Percentiles rank a stretch among this genome's conserved stretches.
phyloP scores from a whole-genome alignment of 805 yeast genomes.

The Candida namnaoensis region DNA sequence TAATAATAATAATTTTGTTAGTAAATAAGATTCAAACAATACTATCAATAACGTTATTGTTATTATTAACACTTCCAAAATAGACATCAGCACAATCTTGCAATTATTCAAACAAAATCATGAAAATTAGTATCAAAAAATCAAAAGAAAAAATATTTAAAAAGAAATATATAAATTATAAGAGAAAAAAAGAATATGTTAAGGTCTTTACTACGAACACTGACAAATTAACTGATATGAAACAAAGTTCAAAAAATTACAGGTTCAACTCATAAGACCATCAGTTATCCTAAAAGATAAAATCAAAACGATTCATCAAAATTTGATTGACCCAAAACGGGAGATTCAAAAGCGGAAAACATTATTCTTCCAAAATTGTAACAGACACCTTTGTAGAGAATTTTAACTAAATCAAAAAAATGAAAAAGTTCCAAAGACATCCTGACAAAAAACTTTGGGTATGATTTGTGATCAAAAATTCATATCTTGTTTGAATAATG shows the following conservation, averaged over 20 bases:
- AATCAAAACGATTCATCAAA: conserved; percentile 23
- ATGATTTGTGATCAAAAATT: conserved; percentile 1
- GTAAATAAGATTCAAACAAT: too few relatives aligned
- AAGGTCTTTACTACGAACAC: conserved; percentile 86
- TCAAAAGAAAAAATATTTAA: conserved; percentile 8
- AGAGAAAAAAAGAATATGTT: conserved; percentile 34
- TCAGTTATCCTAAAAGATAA: conserved; percentile 16
- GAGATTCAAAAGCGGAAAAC: conserved; percentile 40
- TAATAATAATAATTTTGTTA: conserved; percentile 21
- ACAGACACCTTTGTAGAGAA: conserved; percentile 68
- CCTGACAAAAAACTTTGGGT: conserved; percentile 91
- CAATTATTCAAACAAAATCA: too few relatives aligned
- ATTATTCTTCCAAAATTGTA: conserved; percentile 93
- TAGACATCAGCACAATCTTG: too few relatives aligned
- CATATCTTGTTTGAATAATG: too few relatives aligned
- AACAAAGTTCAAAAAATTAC: conserved; percentile 9
- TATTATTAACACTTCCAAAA: too few relatives aligned
- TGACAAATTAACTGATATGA: conserved; percentile 19
- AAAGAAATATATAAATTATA: neutral
- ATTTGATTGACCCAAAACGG: conserved; percentile 38
- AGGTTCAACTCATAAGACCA: conserved; percentile 74
- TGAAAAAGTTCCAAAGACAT: conserved; percentile 28
- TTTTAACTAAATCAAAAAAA: conserved; percentile 4
- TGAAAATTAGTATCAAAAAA: too few relatives aligned
- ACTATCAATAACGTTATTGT: too few relatives aligned